Evolutionary conservation across 257 asterid species (phyloP).

Genomic region (Solanum habrochaites): DNA sequence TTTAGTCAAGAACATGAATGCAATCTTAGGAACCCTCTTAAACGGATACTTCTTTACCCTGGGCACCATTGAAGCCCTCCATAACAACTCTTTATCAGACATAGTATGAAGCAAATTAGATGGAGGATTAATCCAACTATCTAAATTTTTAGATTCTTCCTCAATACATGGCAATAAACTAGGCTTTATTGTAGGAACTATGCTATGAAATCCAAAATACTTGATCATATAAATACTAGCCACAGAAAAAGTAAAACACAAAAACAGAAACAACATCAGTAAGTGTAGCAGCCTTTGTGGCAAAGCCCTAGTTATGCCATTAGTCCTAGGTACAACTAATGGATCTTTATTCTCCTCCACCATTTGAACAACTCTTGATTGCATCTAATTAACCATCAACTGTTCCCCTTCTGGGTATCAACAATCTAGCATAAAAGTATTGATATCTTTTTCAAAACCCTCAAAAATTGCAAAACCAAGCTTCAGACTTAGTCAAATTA

Average conservation of each 20-base stretch:
- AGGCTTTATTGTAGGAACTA: slow-evolving; percentile 11
- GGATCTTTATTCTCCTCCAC: slow-evolving; percentile 39
- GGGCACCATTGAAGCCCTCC: slow-evolving; percentile 39
- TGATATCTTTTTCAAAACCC: background rate
- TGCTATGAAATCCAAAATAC: slow-evolving; percentile 16
- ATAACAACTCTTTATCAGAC: slow-evolving; percentile 33
- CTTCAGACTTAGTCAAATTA: background rate
- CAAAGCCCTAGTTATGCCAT: slow-evolving; percentile 27
- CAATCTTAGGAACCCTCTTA: slow-evolving; percentile 36
- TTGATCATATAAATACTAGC: slow-evolving; percentile 29
- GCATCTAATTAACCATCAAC: background rate
- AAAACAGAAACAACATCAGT: slow-evolving; percentile 20
- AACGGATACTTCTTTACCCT: slow-evolving; percentile 34
- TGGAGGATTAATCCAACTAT: slow-evolving; percentile 32
- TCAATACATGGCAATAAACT: slow-evolving; percentile 21
- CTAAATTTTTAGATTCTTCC: slow-evolving; percentile 10
- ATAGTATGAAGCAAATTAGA: slow-evolving; percentile 31
- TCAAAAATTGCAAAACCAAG: background rate
- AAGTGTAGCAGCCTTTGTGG: slow-evolving; percentile 27
- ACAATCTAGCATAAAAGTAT: background rate
- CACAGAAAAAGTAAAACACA: slow-evolving; percentile 28
- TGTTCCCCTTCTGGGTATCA: background rate
- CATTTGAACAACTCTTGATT: slow-evolving; percentile 12
- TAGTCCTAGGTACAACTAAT: slow-evolving; percentile 9
- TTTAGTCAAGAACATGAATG: slow-evolving; percentile 43